phyloP scores from a whole-genome alignment of 441 rosid genomes.

The Adansonia grandidieri region DNA sequence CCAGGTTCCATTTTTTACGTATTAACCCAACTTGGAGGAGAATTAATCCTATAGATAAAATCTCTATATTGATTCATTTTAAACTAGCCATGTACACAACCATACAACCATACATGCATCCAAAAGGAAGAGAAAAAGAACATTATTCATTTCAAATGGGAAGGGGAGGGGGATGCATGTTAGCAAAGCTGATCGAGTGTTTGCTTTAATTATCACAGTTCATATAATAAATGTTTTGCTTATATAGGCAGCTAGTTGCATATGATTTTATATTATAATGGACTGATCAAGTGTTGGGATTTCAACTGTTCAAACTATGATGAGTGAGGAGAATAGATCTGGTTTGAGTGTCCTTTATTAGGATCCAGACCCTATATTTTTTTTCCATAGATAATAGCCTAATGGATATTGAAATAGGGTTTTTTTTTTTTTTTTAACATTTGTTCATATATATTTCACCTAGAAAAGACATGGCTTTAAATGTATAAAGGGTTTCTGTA shows the following conservation, averaged over 20 bases:
- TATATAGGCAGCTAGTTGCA: neutral
- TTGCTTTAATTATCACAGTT: too few species aligned
- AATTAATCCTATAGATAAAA: neutral
- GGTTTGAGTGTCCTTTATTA: neutral
- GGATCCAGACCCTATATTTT: neutral
- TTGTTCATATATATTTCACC: neutral
- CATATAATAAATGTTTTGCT: neutral
- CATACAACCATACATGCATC: neutral
- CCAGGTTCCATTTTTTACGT: neutral
- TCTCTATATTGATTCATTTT: neutral
- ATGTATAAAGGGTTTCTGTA: neutral
- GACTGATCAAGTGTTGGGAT: neutral
- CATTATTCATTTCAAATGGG: too few species aligned
- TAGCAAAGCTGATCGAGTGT: too few species aligned
- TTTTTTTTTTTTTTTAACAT: neutral
- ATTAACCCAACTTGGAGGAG: neutral
- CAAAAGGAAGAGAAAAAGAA: neutral
- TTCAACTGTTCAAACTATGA: neutral
- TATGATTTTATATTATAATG: neutral
- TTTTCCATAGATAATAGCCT: neutral
- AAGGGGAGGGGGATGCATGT: too few species aligned
- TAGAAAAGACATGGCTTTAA: neutral
- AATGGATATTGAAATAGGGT: neutral
- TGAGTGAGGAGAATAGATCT: too few species aligned
- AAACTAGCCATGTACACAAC: neutral